Base-by-base conservation (phyloP, 2,329 filamentous ascomycete genomes). In the Cercospora beticola region DNA sequence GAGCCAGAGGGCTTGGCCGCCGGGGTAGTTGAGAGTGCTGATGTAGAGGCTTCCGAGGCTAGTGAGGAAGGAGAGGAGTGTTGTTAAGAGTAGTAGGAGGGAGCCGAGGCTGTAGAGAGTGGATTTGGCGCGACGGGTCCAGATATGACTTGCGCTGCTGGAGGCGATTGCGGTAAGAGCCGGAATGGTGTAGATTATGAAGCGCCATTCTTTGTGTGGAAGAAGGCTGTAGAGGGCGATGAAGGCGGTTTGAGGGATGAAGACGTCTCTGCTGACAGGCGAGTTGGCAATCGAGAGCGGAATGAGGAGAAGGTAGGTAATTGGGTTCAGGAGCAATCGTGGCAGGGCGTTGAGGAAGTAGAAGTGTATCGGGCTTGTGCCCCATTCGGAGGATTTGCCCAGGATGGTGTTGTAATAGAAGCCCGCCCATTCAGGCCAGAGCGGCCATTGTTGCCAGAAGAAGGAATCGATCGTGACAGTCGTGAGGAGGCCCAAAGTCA, bases 141-240 rank as follows among this genome's bases (percentile, higher is more conserved):
- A 79, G 71, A 96, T 82, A 79, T 88, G 90, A 66, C 88, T 86
- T 14, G 93, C 92, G 21, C 89, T 90, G 4, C 92, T 84, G 3
- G 92, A 89, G 0, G 93, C 90, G 2, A 90, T 87, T 10, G 90
- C 90, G 0, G 94, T 97, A 31, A 98, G 82, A 0, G 90, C 85
- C 0, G 95, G 95, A 26, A 97, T 85, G 63, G 88, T 86, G 81
- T 98, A 98, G 75, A 98, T 89, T 74, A 99, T 90, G 83, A 99
- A 99, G 18, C 95, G 91, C 78, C 93, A 91, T 82, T 99, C 95
- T 79, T 99, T 99, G 82, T 99, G 95, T 0, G 94, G 94, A 70
- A 97, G 91, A 62, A 93, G 75, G 71, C 93, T 97, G 83, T 97
- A 98, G 54, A 96, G 79, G 4, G 86, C 86, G 21, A 96, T 84